Evolutionary conservation across 225 moss, liverwort and hornwort species (phyloP).

Genomic region (Bryoerythrophyllum caledonicum): DNA sequence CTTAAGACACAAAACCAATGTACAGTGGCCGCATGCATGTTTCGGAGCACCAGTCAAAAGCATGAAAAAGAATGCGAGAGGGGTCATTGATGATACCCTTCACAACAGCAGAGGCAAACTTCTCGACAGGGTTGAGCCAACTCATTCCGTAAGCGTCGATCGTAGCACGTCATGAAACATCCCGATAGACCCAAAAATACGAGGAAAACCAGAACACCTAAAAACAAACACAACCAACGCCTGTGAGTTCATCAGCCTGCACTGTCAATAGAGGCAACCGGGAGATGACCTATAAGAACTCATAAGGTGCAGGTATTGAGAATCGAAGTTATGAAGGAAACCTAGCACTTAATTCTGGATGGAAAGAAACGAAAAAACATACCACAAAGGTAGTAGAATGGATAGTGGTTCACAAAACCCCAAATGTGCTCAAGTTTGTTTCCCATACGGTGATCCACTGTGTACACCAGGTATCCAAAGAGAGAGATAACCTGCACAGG

Average conservation of each 20-base stretch:
- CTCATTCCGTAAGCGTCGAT: conserved; percentile 61
- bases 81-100: conserved; percentile 40
- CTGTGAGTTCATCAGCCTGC: conserved; percentile 9
- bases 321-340: neutral
- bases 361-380: conserved; percentile 13
- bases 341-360: conserved; percentile 1
- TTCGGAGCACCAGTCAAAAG: conserved; percentile 16
- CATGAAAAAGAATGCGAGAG: conserved; percentile 5
- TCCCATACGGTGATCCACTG: conserved; percentile 43
- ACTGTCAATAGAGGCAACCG: conserved; percentile 1
- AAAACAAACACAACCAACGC: conserved; percentile 26
- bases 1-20: neutral
- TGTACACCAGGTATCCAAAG: conserved; percentile 43
- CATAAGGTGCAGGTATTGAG: conserved; percentile 1
- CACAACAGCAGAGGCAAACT: conserved; percentile 65
- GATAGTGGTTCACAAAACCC: conserved; percentile 50
- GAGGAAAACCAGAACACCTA: conserved; percentile 54
- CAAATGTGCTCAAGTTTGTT: conserved; percentile 56
- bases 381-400: conserved; percentile 65
- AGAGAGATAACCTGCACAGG: conserved; percentile 46
- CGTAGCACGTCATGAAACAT: conserved; percentile 62
- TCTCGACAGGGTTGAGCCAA: conserved; percentile 70
- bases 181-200: conserved; percentile 57
- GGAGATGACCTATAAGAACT: neutral
- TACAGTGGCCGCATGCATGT: neutral